A percentile compares a stretch with the other conserved stretches of the same genome.
Evolutionary conservation across 2,329 filamentous ascomycete species (phyloP).

Genomic region (Celoporthe dispersa): DNA sequence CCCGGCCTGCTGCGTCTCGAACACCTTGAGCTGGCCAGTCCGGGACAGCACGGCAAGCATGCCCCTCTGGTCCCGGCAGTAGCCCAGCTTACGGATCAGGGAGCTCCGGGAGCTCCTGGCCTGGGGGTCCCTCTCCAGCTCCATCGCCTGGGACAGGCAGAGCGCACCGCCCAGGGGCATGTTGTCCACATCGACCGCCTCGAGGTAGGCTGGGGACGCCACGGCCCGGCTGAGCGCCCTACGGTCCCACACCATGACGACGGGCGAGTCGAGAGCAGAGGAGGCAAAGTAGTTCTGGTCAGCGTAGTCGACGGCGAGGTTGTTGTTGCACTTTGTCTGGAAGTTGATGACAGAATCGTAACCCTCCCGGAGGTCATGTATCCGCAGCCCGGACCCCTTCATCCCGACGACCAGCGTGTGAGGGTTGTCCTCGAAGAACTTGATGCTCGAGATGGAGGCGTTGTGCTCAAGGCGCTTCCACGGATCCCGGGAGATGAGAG

Average conservation of each 20-base stretch:
- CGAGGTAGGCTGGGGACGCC: conserved; percentile 58
- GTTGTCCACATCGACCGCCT: conserved; percentile 64
- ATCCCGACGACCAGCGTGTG: conserved; percentile 77
- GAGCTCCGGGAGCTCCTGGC: conserved; percentile 58
- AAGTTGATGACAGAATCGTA: conserved; percentile 58
- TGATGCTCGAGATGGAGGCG: conserved; percentile 79
- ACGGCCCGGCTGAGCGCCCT: conserved; percentile 60
- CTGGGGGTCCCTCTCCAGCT: conserved; percentile 54
- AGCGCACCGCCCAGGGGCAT: conserved; percentile 67
- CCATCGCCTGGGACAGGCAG: conserved; percentile 60
- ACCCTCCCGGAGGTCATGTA: conserved; percentile 71
- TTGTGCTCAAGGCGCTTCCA: conserved; percentile 64
- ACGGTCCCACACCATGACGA: conserved; percentile 78
- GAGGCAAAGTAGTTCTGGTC: conserved; percentile 87
- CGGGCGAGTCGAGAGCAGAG: conserved; percentile 74
- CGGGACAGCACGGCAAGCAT: conserved; percentile 65
- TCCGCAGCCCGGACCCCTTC: conserved; percentile 72
- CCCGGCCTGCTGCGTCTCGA: conserved; percentile 60
- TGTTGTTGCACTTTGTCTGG: conserved; percentile 70
- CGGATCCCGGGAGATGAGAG: conserved; percentile 58
- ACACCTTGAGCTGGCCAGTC: conserved; percentile 65
- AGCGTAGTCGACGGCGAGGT: conserved; percentile 76
- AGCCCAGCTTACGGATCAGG: conserved; percentile 65
- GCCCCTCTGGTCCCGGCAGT: conserved; percentile 65
- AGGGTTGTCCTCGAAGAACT: conserved; percentile 79